Conservation (phyloP, 441 rosid species). For the Bocquillonia castaneifolia region DNA sequence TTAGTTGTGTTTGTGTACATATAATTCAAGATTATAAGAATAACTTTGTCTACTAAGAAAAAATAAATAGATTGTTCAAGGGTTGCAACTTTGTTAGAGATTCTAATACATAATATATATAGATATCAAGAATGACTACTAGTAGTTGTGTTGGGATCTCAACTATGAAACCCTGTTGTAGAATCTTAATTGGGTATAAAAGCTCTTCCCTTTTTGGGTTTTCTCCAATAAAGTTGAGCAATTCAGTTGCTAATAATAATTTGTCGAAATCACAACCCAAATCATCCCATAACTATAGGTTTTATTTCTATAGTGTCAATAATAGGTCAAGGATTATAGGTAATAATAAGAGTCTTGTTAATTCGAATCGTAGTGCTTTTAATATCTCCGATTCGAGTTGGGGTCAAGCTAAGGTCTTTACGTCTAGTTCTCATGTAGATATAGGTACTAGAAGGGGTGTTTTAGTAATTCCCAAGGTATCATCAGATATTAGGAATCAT, state of each 20-base stretch:
- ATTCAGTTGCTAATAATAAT: slow-evolving; percentile 25
- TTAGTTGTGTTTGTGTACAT: background rate
- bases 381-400: slow-evolving; percentile 46
- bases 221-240: slow-evolving; percentile 33
- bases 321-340: slow-evolving; percentile 33
- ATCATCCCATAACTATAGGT: slow-evolving; percentile 32
- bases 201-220: slow-evolving; percentile 52
- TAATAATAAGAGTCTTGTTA: slow-evolving; percentile 21
- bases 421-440: slow-evolving; percentile 25
- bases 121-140: slow-evolving; percentile 44
- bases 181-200: slow-evolving; percentile 49
- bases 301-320: slow-evolving; percentile 22
- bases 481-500: slow-evolving; percentile 69
- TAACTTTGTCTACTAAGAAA: background rate
- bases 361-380: slow-evolving; percentile 51
- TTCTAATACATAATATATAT: background rate
- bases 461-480: slow-evolving; percentile 67
- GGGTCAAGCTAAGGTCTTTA: slow-evolving; percentile 39
- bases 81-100: background rate
- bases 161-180: slow-evolving; percentile 74
- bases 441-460: slow-evolving; percentile 51
- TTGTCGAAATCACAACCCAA: slow-evolving; percentile 53
- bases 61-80: background rate
- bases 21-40: background rate
- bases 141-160: slow-evolving; percentile 56